These are phyloP conservation scores for Brassica hybrid DNA, from an alignment of 441 rosid genomes.

Conservation along the genomic window DNA sequence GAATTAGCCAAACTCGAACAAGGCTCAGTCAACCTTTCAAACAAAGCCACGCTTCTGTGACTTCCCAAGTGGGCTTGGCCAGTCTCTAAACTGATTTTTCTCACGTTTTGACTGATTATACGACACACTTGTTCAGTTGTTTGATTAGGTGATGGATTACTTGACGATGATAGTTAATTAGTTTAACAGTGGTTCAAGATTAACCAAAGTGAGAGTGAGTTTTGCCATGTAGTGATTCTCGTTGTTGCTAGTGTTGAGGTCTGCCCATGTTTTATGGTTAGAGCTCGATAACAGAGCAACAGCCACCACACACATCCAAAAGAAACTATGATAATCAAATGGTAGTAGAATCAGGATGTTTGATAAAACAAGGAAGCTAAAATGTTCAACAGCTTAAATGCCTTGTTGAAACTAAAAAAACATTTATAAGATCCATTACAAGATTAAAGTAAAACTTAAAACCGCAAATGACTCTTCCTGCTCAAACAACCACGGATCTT, in stretches of 20 bases:
- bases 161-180: too few relatives aligned
- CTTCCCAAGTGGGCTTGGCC: too few relatives aligned
- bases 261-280: background rate
- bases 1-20: too few relatives aligned
- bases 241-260: background rate
- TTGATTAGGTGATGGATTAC: too few relatives aligned
- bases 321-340: background rate
- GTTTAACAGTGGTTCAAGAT: too few relatives aligned
- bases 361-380: background rate
- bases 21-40: too few relatives aligned
- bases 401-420: background rate
- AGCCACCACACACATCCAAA: background rate
- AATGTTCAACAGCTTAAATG: constrained; percentile 12
- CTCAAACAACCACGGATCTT: background rate
- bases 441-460: background rate
- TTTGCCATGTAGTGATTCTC: background rate
- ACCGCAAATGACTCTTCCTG: background rate
- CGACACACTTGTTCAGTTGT: too few relatives aligned
- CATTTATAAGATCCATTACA: constrained; percentile 22
- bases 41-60: too few relatives aligned
- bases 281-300: background rate
- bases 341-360: background rate
- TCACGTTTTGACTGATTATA: too few relatives aligned
- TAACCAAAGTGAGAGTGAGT: background rate
- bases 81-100: too few relatives aligned